Base-by-base conservation (phyloP, 2,329 filamentous ascomycete species). In the Trichoderma lentiforme region DNA sequence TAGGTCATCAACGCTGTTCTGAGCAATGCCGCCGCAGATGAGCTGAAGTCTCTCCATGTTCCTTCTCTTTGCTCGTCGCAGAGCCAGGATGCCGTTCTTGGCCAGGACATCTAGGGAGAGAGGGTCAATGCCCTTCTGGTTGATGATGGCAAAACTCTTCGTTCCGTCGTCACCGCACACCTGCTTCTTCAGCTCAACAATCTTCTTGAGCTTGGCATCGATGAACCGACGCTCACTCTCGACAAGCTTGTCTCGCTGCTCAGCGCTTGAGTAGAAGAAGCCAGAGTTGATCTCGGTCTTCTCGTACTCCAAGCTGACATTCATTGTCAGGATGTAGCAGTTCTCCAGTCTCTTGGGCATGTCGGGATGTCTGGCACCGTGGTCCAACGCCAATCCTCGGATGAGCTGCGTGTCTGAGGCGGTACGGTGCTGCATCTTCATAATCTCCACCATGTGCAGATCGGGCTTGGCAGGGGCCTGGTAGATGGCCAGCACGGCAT, bases 341-440 rank as follows among this genome's bases (percentile, higher is more conserved):
- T 99, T 98, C 83, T 97, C 94, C 34, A 99, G 90, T 72, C 93
- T 89, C 86, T 97, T 98, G 9, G 96, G 94, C 96, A 99, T 99
- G 80, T 99, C 96, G 3, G 96, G 96, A 83, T 99, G 96, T 79
- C 96, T 90, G 14, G 96, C 95, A 76, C 96, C 96, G 82, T 99
- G 96, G 79, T 99, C 96, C 73, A 99, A 86, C 11, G 94, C 96
- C 72, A 99, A 87, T 73, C 96, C 96, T 75, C 93, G 91, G 82
- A 99, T 98, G 73, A 99, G 90, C 83, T 97, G 94, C 71, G 96
- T 99, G 82, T 99, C 96, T 36, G 96, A 93, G 72, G 95, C 95
- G 67, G 93, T 94, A 77, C 95, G 93, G 86, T 99, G 96, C 85
- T 99, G 96, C 95, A 99, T 98, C 82, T 97, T 98, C 96, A 99